Evolutionary conservation across 1,139 yeast genomes (phyloP), one percentile per base, ranked within the genome.

Genomic region (Petasospora rhodanensis): DNA sequence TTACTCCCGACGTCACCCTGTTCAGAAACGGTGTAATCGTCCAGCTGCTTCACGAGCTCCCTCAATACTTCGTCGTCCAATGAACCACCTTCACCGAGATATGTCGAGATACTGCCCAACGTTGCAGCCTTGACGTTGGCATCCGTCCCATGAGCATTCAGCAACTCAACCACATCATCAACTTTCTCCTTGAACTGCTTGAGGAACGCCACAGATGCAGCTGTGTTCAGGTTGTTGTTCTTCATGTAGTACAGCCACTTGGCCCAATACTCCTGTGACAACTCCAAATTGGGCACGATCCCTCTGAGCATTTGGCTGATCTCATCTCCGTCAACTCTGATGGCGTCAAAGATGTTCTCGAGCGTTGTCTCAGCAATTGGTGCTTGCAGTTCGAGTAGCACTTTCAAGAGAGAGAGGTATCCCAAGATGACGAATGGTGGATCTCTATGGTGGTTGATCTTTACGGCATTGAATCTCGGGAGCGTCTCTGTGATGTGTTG

Each of bases 1-100:
- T 77, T 71, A 23, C 86, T 74, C 2, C 96, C 96, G 11, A 80
- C 84, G 55, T 81, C 91, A 13, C 91, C 91, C 52, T 76, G 82
- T 32, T 73, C 74, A 0, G 86, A 77, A 4, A 68, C 59, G 0
- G 87, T 76, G 47, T 80, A 79, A 45, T 81, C 89, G 43, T 77
- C 76, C 25, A 80, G 55, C 26, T 67, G 61, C 4, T 39, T 38
- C 1, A 55, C 24, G 5, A 60, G 8, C 4, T 17, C 23, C 3
- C 28, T 10, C 27, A 51, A 18, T 1, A 23, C 19, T 1, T 18
- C 19, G 1, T 26, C 18, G 2, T 29, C 12, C 4, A 42, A 16
- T 4, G 6, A 9, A 6, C 29, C 14, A 1, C 32, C 35, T 3
- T 11, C 6, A 7, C 11, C 4, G 7, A 49, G 17, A 16, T 28